Base-by-base conservation (phyloP, 2,329 filamentous ascomycete genomes). In the Cladosporium phlei region DNA sequence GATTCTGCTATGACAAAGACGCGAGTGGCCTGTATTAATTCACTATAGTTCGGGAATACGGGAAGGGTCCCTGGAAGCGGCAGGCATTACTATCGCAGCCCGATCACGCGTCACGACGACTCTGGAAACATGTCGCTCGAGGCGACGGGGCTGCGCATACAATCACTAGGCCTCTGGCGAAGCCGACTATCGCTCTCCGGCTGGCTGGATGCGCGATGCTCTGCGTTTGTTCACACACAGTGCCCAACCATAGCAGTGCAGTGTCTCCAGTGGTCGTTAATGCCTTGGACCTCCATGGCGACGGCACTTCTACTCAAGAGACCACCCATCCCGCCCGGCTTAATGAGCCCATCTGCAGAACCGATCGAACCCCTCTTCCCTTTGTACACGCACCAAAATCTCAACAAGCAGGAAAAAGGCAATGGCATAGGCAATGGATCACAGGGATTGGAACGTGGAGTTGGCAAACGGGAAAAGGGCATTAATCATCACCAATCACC, bases 11-110 rank as follows among this genome's bases (percentile, higher is more conserved):
- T 27, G 24, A 38, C 21, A 21, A 24, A 20, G 39, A 34, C 28
- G 9, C 14, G 16, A 12, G 17, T 28, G 30, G 32, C 21, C 24
- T 45, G 42, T 37, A 45, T 45, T 45, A 45, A 45, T 45, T 45
- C 32, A 33, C 27, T 45, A 45, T 34, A 45, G 35, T 25, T 45
- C 29, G 30, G 42, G 42, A 20, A 37, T 37, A 45, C 32, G 29
- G 42, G 42, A 34, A 37, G 32, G 25, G 40, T 17, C 29, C 37
- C 20, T 14, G 20, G 34, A 43, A 11, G 17, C 25, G 29, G 39
- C 24, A 21, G 32, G 42, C 32, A 45, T 45, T 45, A 28, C 20
- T 37, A 20, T 45, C 42, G 32, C 24, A 28, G 32, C 42, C 20
- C 32, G 42, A 45, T 22, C 30, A 37, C 16, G 22, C 28, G 42